Conservation (phyloP, 108 stramenopile genomes). For the Chaetoceros tenuissimus region DNA sequence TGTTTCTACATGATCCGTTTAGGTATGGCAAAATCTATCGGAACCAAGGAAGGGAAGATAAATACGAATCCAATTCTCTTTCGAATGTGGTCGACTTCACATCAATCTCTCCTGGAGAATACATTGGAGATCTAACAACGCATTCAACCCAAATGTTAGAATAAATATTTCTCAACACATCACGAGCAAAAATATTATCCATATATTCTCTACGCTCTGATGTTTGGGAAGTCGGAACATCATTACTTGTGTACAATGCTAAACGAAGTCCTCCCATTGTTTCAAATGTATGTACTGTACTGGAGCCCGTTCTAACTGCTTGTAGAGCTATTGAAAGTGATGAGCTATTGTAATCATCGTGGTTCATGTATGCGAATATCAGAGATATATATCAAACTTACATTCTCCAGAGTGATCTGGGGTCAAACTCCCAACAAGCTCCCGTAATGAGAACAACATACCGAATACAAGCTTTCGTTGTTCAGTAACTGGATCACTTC, state of each 20-base stretch:
- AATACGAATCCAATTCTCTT: slow-evolving; percentile 54
- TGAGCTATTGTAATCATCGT: background rate
- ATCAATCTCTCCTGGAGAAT: slow-evolving; percentile 28
- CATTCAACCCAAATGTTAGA: slow-evolving; percentile 79
- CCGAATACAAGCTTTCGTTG: slow-evolving; percentile 87
- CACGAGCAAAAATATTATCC: slow-evolving; percentile 22
- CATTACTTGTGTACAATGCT: slow-evolving; percentile 69
- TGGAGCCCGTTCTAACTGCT: slow-evolving; percentile 69
- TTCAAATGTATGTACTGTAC: slow-evolving; percentile 75
- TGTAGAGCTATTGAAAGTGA: slow-evolving; percentile 23
- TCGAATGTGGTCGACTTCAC: slow-evolving; percentile 77
- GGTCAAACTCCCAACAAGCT: slow-evolving; percentile 65
- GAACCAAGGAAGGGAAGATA: slow-evolving; percentile 77
- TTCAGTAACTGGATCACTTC: slow-evolving; percentile 60
- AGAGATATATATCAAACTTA: slow-evolving; percentile 11
- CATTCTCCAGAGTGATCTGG: slow-evolving; percentile 32
- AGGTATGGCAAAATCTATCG: too few relatives aligned
- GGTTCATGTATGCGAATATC: too few relatives aligned
- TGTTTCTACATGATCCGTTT: too few relatives aligned
- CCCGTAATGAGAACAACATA: slow-evolving; percentile 79
- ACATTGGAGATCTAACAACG: slow-evolving; percentile 77
- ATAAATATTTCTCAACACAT: slow-evolving; percentile 71
- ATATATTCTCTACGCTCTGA: slow-evolving; percentile 18
- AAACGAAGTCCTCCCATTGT: slow-evolving; percentile 72
- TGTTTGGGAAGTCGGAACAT: slow-evolving; percentile 25